Evolutionary conservation across 1,284 basidiomycete species (phyloP).

Genomic region (Macrocystidia cucumis): DNA sequence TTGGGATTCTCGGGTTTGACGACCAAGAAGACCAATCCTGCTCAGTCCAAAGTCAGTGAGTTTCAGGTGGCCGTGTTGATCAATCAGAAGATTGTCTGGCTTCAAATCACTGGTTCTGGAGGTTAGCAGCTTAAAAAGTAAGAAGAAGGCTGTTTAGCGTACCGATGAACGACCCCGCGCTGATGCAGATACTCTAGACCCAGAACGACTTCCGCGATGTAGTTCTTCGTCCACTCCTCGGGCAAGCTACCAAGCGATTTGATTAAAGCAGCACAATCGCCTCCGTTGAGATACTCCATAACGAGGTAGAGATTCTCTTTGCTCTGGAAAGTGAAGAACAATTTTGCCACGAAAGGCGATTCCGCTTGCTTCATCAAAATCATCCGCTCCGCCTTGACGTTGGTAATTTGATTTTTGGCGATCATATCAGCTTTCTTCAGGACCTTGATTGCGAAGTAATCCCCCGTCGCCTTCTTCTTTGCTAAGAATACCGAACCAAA

Average conservation of each 20-base stretch:
- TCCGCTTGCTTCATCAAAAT: constrained; percentile 99
- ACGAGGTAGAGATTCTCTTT: constrained; percentile 97
- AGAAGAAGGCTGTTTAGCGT: constrained; percentile 3
- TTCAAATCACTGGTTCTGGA: constrained; percentile 90
- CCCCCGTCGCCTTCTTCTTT: constrained; percentile 96
- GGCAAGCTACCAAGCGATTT: constrained; percentile 91
- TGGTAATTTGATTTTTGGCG: constrained; percentile 99
- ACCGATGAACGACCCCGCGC: constrained; percentile 96
- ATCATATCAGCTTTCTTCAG: constrained; percentile 99
- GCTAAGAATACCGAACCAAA: constrained; percentile 98
- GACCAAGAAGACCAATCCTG: constrained; percentile 92
- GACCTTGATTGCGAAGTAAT: constrained; percentile 99
- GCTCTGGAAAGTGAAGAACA: constrained; percentile 99
- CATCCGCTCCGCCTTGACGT: constrained; percentile 98
- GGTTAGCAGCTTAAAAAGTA: not conserved
- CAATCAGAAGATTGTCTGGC: constrained; percentile 96
- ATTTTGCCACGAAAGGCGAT: constrained; percentile 97
- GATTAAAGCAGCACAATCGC: constrained; percentile 94
- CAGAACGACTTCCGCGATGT: constrained; percentile 92
- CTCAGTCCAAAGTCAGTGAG: constrained; percentile 98
- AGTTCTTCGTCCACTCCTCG: constrained; percentile 96
- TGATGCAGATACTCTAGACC: constrained; percentile 95
- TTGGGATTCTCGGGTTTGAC: constrained; percentile 83
- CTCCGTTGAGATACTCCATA: constrained; percentile 98
- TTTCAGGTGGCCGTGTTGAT: constrained; percentile 93